These are phyloP conservation scores for Sphaceloma murrayae DNA, from an alignment of 2,329 filamentous ascomycete species.

Conservation along the genomic window DNA sequence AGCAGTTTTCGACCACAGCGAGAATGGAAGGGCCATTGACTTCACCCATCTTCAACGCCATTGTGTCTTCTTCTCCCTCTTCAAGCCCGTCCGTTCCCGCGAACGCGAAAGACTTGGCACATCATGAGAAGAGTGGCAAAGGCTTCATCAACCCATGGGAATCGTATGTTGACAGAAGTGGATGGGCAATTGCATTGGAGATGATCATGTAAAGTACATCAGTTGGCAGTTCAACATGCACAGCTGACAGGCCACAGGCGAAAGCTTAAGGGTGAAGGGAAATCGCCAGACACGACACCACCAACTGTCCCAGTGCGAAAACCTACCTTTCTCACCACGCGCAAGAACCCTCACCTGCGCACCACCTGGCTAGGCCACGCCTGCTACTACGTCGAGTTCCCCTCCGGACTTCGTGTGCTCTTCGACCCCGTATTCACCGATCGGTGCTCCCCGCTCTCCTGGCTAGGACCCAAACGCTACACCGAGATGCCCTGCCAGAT, in stretches of 20 bases:
- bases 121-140: constrained; percentile 45
- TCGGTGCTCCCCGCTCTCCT: constrained; percentile 67
- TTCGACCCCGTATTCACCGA: constrained; percentile 92
- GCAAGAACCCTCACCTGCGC: constrained; percentile 53
- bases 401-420: constrained; percentile 72
- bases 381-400: constrained; percentile 87
- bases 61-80: constrained; percentile 32
- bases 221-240: not conserved
- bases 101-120: constrained; percentile 37
- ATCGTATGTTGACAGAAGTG: constrained; percentile 37
- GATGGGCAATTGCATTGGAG: constrained; percentile 28
- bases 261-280: constrained; percentile 41
- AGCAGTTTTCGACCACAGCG: constrained; percentile 13
- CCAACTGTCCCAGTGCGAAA: constrained; percentile 57
- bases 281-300: constrained; percentile 52
- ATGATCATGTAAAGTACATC: constrained; percentile 30
- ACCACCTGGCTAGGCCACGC: constrained; percentile 95
- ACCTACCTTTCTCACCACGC: constrained; percentile 56
- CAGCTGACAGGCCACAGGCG: constrained; percentile 34
- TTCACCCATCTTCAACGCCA: constrained; percentile 33
- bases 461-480: constrained; percentile 64
- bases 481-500: constrained; percentile 56
- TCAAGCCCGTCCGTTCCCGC: constrained; percentile 34
- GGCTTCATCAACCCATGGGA: constrained; percentile 51
- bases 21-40: constrained; percentile 26